Evolutionary conservation across 257 asterid genomes (phyloP), one percentile per base, ranked within the genome.

Genomic region (Solanum pimpinellifolium): DNA sequence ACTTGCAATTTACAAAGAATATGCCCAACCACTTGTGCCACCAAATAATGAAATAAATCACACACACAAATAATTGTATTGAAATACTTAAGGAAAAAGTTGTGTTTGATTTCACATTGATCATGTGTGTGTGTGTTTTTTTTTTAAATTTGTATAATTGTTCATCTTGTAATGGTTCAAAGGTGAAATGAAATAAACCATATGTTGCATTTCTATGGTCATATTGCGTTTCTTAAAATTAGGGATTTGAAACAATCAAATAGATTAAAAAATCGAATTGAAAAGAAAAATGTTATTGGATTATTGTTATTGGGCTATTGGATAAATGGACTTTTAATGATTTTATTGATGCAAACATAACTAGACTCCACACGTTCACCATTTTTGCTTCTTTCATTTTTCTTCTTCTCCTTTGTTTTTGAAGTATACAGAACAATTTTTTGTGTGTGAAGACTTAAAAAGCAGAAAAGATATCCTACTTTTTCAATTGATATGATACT

Each of bases 351-450:
- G 60, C 9, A 49, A 49, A 49, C 59, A 49, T 49, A 49, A 49
- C 3, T 15, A 15, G 21, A 49, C 59, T 15, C 59, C 15, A 49
- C 21, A 49, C 0, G 60, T 15, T 93, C 62, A 31, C 95, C 99
- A 96, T 96, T 39, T 86, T 84, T 13, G 72, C 9, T 80, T 27
- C 23, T 13, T 13, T 16, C 9, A 20, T 27, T 13, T 4, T 35
- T 60, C 75, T 76, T 76, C 13, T 41, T 11, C 10, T 70, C 35
- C 35, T 33, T 33, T 33, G 35, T 33, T 33, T 33, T 33, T 33
- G 35, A 33, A 33, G 35, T 33, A 33, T 33, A 33, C 35, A 33
- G 35, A 33, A 33, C 35, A 33, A 3, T 4, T 13, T 20, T 9
- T 46, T 85, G 89, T 91, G 91, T 84, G 60, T 42, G 75, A 31